phyloP scores from a whole-genome alignment of 1,139 yeast species.

The Pichia sp. region DNA sequence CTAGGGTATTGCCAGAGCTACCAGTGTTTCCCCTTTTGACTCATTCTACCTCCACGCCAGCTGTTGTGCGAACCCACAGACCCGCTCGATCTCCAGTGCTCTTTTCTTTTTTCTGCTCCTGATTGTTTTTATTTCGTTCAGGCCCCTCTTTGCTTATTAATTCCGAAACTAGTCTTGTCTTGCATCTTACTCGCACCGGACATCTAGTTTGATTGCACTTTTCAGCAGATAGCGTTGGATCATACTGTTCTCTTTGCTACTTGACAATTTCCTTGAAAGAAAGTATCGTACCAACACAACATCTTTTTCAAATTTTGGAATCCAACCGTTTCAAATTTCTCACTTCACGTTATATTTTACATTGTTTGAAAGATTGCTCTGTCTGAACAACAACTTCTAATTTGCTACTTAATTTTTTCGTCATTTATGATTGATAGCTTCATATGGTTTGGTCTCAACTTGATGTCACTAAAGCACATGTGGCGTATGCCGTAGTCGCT shows the following conservation, averaged over 20 bases:
- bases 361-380: not conserved
- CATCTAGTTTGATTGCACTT: no score
- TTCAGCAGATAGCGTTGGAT: not conserved
- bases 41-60: not conserved
- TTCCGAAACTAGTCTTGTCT: no score
- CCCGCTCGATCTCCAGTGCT: not conserved
- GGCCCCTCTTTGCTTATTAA: no score
- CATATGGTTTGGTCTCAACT: conserved; percentile 34
- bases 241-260: not conserved
- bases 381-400: not conserved
- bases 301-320: not conserved
- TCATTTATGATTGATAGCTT: not conserved
- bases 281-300: not conserved
- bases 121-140: not conserved
- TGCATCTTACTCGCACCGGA: no score
- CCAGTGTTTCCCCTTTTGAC: not conserved
- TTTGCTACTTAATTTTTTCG: not conserved
- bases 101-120: not conserved
- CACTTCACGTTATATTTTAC: not conserved
- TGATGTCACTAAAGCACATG: conserved; percentile 50
- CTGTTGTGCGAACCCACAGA: not conserved
- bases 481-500: conserved; percentile 91
- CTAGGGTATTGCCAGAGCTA: not conserved
- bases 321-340: not conserved
- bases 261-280: not conserved